Conservation (phyloP, 768 basidiomycete genomes). For the Paxillus involutus region DNA sequence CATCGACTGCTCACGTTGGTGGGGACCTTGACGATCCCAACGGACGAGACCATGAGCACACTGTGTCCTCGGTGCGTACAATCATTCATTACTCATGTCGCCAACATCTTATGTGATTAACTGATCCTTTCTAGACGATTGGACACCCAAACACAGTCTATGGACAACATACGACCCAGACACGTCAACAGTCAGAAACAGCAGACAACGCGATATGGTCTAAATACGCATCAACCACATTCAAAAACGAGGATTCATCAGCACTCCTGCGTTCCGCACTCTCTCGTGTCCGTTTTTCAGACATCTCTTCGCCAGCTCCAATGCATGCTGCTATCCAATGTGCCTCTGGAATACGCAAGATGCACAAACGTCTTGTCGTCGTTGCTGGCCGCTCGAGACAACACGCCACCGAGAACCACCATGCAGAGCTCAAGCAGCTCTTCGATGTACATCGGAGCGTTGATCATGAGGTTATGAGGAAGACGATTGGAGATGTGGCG, state of each 20-base stretch:
- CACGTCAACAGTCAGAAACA: conserved; percentile 72
- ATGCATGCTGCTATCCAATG: conserved; percentile 54
- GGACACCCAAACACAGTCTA: conserved; percentile 72
- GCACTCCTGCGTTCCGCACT: conserved; percentile 35
- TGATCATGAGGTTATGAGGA: conserved; percentile 45
- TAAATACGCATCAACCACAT: conserved; percentile 45
- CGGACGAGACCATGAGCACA: conserved; percentile 34
- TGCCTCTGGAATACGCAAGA: conserved; percentile 32
- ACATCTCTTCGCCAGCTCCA: conserved; percentile 54
- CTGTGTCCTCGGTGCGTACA: conserved; percentile 48
- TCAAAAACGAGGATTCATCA: conserved; percentile 9
- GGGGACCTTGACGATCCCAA: conserved; percentile 5
- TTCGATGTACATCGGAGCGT: conserved; percentile 40
- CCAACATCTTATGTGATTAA: background rate
- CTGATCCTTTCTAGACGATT: conserved; percentile 19
- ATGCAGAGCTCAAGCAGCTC: conserved; percentile 65
- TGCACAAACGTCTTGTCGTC: conserved; percentile 49
- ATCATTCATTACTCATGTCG: background rate
- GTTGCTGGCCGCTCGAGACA: conserved; percentile 74
- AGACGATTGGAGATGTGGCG: conserved; percentile 87
- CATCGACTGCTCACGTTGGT: conserved; percentile 24
- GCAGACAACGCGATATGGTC: conserved; percentile 82
- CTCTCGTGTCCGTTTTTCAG: conserved; percentile 61
- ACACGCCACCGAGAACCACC: conserved; percentile 72
- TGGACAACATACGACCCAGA: conserved; percentile 60